phyloP scores from a whole-genome alignment of 768 basidiomycete species.

The Mycena capillaripes region DNA sequence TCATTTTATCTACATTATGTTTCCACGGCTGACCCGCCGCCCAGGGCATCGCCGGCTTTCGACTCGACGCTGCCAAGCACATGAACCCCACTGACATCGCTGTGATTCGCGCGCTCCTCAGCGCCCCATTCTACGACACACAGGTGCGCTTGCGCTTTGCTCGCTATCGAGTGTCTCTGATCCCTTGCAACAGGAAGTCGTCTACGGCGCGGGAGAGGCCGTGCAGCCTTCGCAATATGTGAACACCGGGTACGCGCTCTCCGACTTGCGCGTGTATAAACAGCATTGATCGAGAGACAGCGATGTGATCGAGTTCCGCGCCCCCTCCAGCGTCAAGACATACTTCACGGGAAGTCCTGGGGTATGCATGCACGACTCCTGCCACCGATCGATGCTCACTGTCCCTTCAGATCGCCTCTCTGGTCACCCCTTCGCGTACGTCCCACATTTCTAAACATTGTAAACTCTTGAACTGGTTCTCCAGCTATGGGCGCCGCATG shows the following conservation, averaged over 20 bases:
- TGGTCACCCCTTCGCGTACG: conserved; percentile 39
- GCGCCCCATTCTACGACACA: background rate
- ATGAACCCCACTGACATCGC: conserved; percentile 15
- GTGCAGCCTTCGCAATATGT: conserved; percentile 28
- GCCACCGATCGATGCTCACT: background rate
- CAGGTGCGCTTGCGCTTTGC: conserved; percentile 3
- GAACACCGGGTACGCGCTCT: conserved; percentile 19
- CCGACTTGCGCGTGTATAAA: background rate
- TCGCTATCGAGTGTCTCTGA: conserved; percentile 16
- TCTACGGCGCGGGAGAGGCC: background rate
- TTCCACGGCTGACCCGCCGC: background rate
- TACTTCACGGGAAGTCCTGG: conserved; percentile 34
- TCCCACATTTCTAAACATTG: background rate
- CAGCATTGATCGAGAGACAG: background rate
- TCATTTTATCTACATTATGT: background rate
- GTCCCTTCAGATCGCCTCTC: conserved; percentile 29
- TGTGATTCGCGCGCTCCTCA: conserved; percentile 1
- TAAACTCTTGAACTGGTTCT: background rate
- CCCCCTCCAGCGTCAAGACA: conserved; percentile 23
- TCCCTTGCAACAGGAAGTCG: conserved; percentile 27
- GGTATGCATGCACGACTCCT: background rate
- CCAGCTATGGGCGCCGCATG: conserved; percentile 39
- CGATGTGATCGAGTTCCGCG: conserved; percentile 40
- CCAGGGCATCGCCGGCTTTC: conserved; percentile 31
- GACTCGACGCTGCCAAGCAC: conserved; percentile 31